Base-by-base conservation (phyloP, 352 stramenopile genomes). In the Globisporangium spinosum region DNA sequence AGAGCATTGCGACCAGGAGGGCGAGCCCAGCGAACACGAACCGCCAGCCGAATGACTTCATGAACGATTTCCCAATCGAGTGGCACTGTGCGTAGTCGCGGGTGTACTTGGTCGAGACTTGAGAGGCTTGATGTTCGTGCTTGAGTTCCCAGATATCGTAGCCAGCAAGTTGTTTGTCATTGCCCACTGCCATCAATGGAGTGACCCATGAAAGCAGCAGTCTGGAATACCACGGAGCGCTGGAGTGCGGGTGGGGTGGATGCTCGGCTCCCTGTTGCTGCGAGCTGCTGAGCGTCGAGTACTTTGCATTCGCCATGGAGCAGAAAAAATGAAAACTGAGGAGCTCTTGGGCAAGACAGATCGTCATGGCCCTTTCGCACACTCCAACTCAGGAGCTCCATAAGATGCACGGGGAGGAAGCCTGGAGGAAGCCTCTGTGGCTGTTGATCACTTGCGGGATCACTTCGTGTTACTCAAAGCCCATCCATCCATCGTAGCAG, bases 191-290 rank as follows among this genome's bases (percentile, higher is more conserved):
- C 68, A 91, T 71, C 47, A 89, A 71, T 29, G 80, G 76, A 55
- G 72, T 70, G 54, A 81, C 80, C 80, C 83, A 91, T n/a, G 64
- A 43, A 47, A 89, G 71, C 22, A 87, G 69, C 20, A 77, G 20
- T 15, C 71, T 72, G 22, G 82, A 89, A 2, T 70, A 57, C 29
- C 63, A 79, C 34, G 15, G 54, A 23, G 54, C 54, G 27, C 2
- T 22, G 4, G 25, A 22, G 54, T 38, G 27, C 13, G 25, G 27
- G 27, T 59, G 54, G 9, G 22, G 51, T 3, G 51, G 51, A 20
- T 1, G 51, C 4, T 27, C 12, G 7, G 3, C 13, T 47, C 15
- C 40, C 40, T 47, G 40, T 17, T n/a, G 40, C 40, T 47, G 40
- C 20, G 40, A 47, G 40, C 40, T 47, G 15, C 12, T 29, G 23